Evolutionary conservation across 2,329 filamentous ascomycete genomes (phyloP), one percentile per base, ranked within the genome.

Genomic region (Arthrobotrys megalospora): DNA sequence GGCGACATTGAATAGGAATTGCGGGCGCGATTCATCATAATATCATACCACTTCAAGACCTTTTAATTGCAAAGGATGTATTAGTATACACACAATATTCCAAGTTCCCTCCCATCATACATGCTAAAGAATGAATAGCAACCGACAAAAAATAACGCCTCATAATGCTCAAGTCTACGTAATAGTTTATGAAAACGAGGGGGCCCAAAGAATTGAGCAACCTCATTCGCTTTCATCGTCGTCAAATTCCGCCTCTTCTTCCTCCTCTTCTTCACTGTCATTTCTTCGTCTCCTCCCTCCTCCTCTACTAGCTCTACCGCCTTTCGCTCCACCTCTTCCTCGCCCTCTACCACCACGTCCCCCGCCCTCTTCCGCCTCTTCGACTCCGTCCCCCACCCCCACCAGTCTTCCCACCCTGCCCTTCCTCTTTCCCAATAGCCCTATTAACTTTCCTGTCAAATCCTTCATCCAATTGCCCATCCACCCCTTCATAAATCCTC

Each of bases 401-500:
- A 1, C 41, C 58, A 7, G 16, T 34, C 34, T 50, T 21, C 41
- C 38, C 32, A 24, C 32, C 47, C 50, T 67, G 45, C 16, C 36
- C 67, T 11, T 63, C 53, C 8, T 77, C 73, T 47, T 68, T 72
- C 24, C 75, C 75, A 34, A 78, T 63, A 24, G 75, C 75, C 32
- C 75, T 41, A 41, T 78, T 78, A 53, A 78, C 55, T 36, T 47
- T 71, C 32, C 75, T 62, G 36, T 55, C 75, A 50, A 78, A 67
- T 11, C 7, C 34, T 7, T 72, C 62, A 50, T 78, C 75, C 21
- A 70, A 43, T 36, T 58, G 41, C 2, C 67, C 66, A 41, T 78
- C 75, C 2, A 67, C 62, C 0, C 75, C 63, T 16, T 72, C 67
- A 55, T 72, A 78, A 0, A 91, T 88, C 63, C 84, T 85, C 78